A percentile compares a stretch with the other conserved stretches of the same genome.
Conservation (phyloP, 306 rosid species). For the Geum urbanum region DNA sequence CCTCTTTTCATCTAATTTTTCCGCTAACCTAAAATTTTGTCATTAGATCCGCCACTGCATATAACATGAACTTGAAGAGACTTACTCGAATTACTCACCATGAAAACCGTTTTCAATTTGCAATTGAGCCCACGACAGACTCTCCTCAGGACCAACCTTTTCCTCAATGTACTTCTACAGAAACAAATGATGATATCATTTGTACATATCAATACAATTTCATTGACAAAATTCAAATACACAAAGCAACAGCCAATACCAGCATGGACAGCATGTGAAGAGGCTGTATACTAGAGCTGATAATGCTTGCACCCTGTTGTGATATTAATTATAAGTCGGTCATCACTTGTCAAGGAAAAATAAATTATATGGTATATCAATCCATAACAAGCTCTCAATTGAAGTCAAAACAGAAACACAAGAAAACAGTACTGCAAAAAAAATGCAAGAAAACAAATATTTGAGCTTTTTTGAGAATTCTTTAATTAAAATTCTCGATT, state of each 20-base stretch:
- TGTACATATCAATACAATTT: not conserved
- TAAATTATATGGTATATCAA: not conserved
- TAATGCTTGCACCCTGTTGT: conserved; percentile 36
- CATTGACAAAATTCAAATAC: not conserved
- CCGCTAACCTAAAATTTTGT: too few relatives aligned
- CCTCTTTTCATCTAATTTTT: too few relatives aligned
- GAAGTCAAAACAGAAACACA: not conserved
- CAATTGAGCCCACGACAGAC: conserved; percentile 28
- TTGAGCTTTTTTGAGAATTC: not conserved
- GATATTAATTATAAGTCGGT: conserved; percentile 15
- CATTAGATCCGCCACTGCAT: too few relatives aligned
- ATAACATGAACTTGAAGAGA: too few relatives aligned
- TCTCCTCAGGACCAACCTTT: conserved; percentile 32
- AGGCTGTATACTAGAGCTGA: conserved; percentile 45
- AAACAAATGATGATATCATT: not conserved
- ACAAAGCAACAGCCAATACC: conserved; percentile 29
- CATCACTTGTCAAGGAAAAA: not conserved
- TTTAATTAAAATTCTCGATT: not conserved
- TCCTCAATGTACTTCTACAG: conserved; percentile 38
- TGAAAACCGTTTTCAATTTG: conserved; percentile 36
- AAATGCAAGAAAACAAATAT: not conserved
- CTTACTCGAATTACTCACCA: conserved; percentile 25
- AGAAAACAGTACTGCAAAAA: not conserved
- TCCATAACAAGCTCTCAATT: not conserved
- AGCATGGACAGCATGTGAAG: conserved; percentile 30